Evolutionary conservation across 257 asterid genomes (phyloP).

Genomic region (Datura wrightii): DNA sequence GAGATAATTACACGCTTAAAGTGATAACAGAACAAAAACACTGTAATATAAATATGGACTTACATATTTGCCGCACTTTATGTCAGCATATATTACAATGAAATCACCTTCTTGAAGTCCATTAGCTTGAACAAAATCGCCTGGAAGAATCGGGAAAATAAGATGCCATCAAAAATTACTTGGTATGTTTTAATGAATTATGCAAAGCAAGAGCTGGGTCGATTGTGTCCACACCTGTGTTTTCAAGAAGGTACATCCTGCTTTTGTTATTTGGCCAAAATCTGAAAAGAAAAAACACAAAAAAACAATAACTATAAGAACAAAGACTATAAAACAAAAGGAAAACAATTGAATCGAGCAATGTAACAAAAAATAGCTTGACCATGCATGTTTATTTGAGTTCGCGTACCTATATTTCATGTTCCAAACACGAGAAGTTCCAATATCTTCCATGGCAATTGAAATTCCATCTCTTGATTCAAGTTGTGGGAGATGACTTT

Average conservation of each 20-base stretch:
- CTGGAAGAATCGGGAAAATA: constrained; percentile 23
- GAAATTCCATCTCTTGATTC: constrained; percentile 88
- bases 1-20: not conserved
- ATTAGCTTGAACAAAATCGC: constrained; percentile 52
- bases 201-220: not conserved
- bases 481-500: constrained; percentile 85
- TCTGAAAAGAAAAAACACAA: constrained; percentile 26
- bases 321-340: not conserved
- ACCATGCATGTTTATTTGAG: not conserved
- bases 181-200: not conserved
- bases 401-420: constrained; percentile 77
- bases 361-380: not conserved
- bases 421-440: constrained; percentile 79
- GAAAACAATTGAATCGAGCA: not conserved
- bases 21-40: not conserved
- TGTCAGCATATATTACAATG: constrained; percentile 52
- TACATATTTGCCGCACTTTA: constrained; percentile 67
- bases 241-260: constrained; percentile 94
- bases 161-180: not conserved
- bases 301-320: not conserved
- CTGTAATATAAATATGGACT: constrained; percentile 20
- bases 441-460: constrained; percentile 92
- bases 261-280: constrained; percentile 77
- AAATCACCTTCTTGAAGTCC: constrained; percentile 59
- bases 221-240: constrained; percentile 61